A percentile compares a stretch with the other conserved stretches of the same genome.
Conservation (phyloP, 2,329 filamentous ascomycete genomes). For the Penicillium digitatum region DNA sequence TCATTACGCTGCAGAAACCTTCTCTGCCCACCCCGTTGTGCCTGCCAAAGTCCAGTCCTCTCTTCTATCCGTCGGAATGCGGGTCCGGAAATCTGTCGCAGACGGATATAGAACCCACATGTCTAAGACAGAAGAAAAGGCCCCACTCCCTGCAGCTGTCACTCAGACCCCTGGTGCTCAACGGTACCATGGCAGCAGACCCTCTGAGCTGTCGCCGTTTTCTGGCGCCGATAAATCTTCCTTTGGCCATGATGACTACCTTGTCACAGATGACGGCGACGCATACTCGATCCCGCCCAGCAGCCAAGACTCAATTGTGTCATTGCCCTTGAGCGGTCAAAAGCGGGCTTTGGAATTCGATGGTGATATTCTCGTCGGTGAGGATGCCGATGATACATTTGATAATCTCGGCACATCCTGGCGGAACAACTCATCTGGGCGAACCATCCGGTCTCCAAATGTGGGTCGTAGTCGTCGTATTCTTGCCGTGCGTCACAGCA, state of each 20-base stretch:
- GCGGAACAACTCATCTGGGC: slow-evolving; percentile 25
- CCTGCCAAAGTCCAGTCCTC: slow-evolving; percentile 69
- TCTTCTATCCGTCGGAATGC: slow-evolving; percentile 90
- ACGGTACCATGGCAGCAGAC: slow-evolving; percentile 11
- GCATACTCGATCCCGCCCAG: slow-evolving; percentile 40
- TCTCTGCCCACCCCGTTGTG: slow-evolving; percentile 49
- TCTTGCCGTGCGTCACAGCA: slow-evolving; percentile 12
- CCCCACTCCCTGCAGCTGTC: slow-evolving; percentile 2
- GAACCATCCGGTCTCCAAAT: slow-evolving; percentile 34
- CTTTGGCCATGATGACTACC: slow-evolving; percentile 9
- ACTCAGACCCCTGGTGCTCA: slow-evolving; percentile 1
- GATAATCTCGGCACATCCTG: slow-evolving; percentile 25
- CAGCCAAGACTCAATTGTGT: slow-evolving; percentile 36
- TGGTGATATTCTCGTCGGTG: slow-evolving; percentile 36
- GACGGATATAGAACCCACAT: slow-evolving; percentile 81
- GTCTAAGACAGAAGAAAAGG: slow-evolving; percentile 27
- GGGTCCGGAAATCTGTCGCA: slow-evolving; percentile 84
- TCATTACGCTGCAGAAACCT: slow-evolving; percentile 41
- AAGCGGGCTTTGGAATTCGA: slow-evolving; percentile 44
- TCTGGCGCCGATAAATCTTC: slow-evolving; percentile 70
- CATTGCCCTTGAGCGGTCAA: slow-evolving; percentile 32
- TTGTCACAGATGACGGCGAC: slow-evolving; percentile 37
- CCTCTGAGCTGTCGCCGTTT: slow-evolving; percentile 69
- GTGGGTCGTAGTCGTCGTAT: slow-evolving; percentile 29
- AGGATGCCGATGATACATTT: slow-evolving; percentile 35